Evolutionary conservation across 805 yeast genomes (phyloP).

Genomic region (Kodamaea laetipori): DNA sequence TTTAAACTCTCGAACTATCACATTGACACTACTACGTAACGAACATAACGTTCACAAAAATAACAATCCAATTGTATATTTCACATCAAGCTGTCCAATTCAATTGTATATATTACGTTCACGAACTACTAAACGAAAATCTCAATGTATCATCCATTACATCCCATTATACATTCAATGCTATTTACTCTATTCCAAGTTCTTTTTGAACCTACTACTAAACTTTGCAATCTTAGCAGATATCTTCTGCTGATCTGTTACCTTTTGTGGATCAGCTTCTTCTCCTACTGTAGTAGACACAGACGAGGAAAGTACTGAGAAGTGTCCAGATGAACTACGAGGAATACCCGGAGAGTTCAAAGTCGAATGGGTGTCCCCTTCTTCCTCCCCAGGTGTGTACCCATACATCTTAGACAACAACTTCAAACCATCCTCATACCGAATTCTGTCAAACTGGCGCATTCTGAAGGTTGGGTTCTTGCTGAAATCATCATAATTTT

Average conservation of each 20-base stretch:
- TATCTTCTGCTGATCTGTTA: conserved; percentile 22
- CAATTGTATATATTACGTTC: too few relatives aligned
- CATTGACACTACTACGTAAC: too few relatives aligned
- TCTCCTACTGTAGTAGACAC: conserved; percentile 19
- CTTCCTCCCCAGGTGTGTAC: conserved; percentile 18
- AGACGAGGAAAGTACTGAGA: neutral
- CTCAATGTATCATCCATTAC: too few relatives aligned
- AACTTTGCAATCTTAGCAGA: conserved; percentile 22
- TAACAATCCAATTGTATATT: too few relatives aligned
- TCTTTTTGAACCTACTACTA: conserved; percentile 19
- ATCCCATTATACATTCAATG: neutral
- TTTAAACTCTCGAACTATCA: too few relatives aligned
- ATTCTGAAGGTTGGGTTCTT: conserved; percentile 46
- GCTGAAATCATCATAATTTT: conserved; percentile 63
- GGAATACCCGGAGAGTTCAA: conserved; percentile 16
- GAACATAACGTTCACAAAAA: too few relatives aligned
- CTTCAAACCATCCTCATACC: conserved; percentile 66
- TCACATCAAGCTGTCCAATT: too few relatives aligned
- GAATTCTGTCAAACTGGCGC: conserved; percentile 69
- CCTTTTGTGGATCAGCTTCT: neutral
- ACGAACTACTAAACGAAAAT: too few relatives aligned
- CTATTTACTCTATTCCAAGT: conserved; percentile 11
- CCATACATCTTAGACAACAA: conserved; percentile 56
- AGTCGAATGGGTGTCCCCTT: conserved; percentile 16
- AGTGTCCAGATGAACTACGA: conserved; percentile 8